These are phyloP conservation scores for Lyophyllum shimeji DNA, from an alignment of 768 basidiomycete genomes.

Conservation along the genomic window DNA sequence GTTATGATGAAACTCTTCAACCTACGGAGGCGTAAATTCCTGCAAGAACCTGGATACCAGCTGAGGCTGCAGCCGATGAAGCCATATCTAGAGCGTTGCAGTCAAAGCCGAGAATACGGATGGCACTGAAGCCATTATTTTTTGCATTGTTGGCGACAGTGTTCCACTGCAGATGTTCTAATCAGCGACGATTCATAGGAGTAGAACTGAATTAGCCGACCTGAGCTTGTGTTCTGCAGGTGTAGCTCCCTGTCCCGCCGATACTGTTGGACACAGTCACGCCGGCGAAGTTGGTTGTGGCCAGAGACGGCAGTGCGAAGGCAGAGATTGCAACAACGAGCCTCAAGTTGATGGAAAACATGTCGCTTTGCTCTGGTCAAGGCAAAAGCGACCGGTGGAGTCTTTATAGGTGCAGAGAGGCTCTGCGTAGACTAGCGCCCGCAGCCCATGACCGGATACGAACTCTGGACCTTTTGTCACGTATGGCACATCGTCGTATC, in stretches of 20 bases:
- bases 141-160: conserved; percentile 28
- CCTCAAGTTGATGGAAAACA: conserved; percentile 3
- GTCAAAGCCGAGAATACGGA: conserved; percentile 36
- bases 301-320: conserved; percentile 16
- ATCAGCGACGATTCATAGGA: background rate
- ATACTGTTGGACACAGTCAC: conserved; percentile 33
- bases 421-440: background rate
- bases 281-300: conserved; percentile 32
- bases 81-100: conserved; percentile 34
- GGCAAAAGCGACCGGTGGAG: background rate
- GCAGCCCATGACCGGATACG: background rate
- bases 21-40: conserved; percentile 33
- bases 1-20: background rate
- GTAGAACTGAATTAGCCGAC: conserved; percentile 12
- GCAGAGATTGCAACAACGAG: conserved; percentile 10
- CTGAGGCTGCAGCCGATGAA: conserved; percentile 31
- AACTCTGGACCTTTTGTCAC: background rate
- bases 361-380: background rate
- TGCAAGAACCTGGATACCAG: conserved; percentile 30
- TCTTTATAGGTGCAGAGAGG: background rate
- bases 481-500: background rate
- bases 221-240: conserved; percentile 34
- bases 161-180: conserved; percentile 30
- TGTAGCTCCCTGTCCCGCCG: conserved; percentile 26
- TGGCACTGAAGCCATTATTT: conserved; percentile 30